These are phyloP conservation scores for Diaporthe nobilis DNA, from an alignment of 2,329 filamentous ascomycete species.

Conservation along the genomic window DNA sequence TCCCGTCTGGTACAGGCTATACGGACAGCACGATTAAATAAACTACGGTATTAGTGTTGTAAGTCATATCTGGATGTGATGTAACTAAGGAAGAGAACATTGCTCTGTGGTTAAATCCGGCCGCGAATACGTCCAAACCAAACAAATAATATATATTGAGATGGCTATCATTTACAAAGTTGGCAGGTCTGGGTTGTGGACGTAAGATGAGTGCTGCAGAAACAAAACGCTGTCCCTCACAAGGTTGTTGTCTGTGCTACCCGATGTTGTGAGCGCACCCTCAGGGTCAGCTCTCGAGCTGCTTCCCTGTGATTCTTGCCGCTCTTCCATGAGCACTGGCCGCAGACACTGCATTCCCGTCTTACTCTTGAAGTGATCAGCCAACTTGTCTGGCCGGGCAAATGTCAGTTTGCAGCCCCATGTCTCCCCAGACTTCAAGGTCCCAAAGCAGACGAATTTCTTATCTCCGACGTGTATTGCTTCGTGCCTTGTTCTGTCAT, in stretches of 20 bases:
- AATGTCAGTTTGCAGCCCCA: conserved; percentile 47
- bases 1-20: too few relatives aligned
- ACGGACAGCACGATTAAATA: not conserved
- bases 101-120: not conserved
- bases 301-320: not conserved
- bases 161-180: not conserved
- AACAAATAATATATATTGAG: not conserved
- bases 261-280: not conserved
- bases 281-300: not conserved
- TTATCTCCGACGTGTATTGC: conserved; percentile 42
- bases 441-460: conserved; percentile 44
- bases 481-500: conserved; percentile 44
- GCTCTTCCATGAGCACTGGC: conserved; percentile 4
- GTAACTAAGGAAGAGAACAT: not conserved
- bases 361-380: conserved; percentile 43
- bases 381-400: conserved; percentile 44
- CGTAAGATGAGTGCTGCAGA: not conserved
- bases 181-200: not conserved
- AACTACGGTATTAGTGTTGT: too few relatives aligned
- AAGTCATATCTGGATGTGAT: too few relatives aligned
- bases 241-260: not conserved
- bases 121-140: not conserved
- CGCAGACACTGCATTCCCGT: conserved; percentile 44
- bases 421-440: conserved; percentile 43
- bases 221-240: not conserved